Conservation (phyloP, 2,329 filamentous ascomycete species). For the Fusarium pilosicola region DNA sequence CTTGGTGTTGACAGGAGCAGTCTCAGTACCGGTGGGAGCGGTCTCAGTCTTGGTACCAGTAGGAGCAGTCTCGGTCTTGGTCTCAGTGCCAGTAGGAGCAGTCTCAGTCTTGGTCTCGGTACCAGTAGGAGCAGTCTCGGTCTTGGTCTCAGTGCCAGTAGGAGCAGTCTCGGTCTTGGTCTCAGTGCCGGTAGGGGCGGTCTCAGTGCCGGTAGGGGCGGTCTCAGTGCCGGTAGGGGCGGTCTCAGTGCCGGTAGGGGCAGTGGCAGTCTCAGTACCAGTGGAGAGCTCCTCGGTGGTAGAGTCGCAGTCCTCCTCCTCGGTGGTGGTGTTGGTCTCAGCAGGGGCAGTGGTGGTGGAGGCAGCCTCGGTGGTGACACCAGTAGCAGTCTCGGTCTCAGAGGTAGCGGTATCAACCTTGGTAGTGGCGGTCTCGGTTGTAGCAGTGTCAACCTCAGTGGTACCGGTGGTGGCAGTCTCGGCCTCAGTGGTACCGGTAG, state of each 20-base stretch:
- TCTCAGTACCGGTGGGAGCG: background rate
- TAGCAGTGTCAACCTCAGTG: background rate
- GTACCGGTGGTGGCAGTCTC: background rate
- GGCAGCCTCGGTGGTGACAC: conserved; percentile 1
- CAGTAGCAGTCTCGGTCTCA: background rate
- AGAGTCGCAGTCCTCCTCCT: background rate
- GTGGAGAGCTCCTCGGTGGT: conserved; percentile 4
- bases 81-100: conserved; percentile 6
- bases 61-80: background rate
- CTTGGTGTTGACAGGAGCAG: background rate
- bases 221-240: background rate
- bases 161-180: conserved; percentile 1
- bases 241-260: background rate
- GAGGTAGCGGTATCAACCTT: conserved; percentile 4
- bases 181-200: background rate
- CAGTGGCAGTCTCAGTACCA: conserved; percentile 11
- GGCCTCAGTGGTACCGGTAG: background rate
- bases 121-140: background rate
- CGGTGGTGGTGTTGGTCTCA: conserved; percentile 14
- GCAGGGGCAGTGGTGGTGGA: conserved; percentile 12
- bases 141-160: conserved; percentile 5
- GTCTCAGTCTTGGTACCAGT: background rate
- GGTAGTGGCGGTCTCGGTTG: background rate
- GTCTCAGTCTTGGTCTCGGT: background rate
- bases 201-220: conserved; percentile 10